Conservation (phyloP, 169 alveolate species). For the Plasmodium reichenowi region DNA sequence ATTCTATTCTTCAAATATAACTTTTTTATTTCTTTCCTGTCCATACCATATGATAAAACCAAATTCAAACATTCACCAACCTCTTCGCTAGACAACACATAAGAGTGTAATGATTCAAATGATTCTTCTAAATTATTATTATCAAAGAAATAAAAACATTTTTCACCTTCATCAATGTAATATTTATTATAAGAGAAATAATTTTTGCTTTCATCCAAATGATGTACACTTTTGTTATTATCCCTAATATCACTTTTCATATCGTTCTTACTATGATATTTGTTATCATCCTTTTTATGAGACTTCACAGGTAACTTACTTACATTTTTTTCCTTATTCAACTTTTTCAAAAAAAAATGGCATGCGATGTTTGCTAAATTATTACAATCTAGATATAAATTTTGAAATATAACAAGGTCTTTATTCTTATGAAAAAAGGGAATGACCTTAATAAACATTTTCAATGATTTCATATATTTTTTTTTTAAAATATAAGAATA, state of each 20-base stretch:
- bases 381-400: constrained; percentile 46
- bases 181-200: too few relatives aligned
- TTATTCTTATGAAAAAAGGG: constrained; percentile 56
- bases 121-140: constrained; percentile 2
- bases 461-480: constrained; percentile 24
- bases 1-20: constrained; percentile 36
- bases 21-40: constrained; percentile 36
- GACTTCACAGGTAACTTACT: background rate
- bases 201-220: background rate
- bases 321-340: constrained; percentile 14
- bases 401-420: constrained; percentile 11
- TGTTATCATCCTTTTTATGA: background rate
- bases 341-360: constrained; percentile 12
- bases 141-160: background rate
- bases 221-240: too few relatives aligned
- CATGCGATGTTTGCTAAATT: constrained; percentile 70
- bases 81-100: constrained; percentile 21
- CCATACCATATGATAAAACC: constrained; percentile 34
- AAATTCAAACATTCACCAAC: constrained; percentile 9
- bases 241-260: background rate
- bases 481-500: constrained; percentile 11
- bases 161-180: background rate
- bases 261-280: background rate
- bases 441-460: constrained; percentile 40
- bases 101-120: constrained; percentile 21